A percentile compares a stretch with the other conserved stretches of the same genome.
Evolutionary conservation across 805 yeast species (phyloP).

Genomic region (Candida krabiensis): DNA sequence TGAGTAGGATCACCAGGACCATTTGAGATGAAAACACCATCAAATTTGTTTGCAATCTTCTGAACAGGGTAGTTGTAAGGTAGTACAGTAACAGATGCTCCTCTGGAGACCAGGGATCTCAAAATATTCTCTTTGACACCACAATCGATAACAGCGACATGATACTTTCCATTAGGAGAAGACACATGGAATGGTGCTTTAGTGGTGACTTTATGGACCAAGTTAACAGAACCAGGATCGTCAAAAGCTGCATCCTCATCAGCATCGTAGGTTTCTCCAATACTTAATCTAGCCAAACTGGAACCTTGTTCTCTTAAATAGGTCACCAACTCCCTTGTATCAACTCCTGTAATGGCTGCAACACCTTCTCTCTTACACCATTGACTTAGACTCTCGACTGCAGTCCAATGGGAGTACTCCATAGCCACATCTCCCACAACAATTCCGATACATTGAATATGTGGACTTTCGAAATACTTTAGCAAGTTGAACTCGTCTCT

Average conservation of each 20-base stretch:
- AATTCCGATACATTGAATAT: slow-evolving; percentile 91
- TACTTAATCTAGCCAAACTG: slow-evolving; percentile 82
- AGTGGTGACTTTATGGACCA: slow-evolving; percentile 92
- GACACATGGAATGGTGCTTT: slow-evolving; percentile 91
- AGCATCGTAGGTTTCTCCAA: slow-evolving; percentile 90
- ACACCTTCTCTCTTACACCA: slow-evolving; percentile 98
- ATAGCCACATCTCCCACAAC: slow-evolving; percentile 95
- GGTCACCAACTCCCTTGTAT: slow-evolving; percentile 91
- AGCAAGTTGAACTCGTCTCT: slow-evolving; percentile 84
- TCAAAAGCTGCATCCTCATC: slow-evolving; percentile 87
- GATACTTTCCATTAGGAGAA: slow-evolving; percentile 59
- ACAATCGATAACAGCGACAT: slow-evolving; percentile 93
- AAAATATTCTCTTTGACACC: slow-evolving; percentile 98
- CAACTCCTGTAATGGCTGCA: slow-evolving; percentile 95
- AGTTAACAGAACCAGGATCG: slow-evolving; percentile 86
- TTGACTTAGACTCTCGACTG: slow-evolving; percentile 89
- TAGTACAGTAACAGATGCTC: slow-evolving; percentile 94
- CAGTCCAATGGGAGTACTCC: slow-evolving; percentile 99
- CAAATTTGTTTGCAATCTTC: slow-evolving; percentile 86
- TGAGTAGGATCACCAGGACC: slow-evolving; percentile 99
- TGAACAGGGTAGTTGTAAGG: slow-evolving; percentile 95
- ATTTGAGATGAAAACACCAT: slow-evolving; percentile 91
- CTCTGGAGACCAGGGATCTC: slow-evolving; percentile 90
- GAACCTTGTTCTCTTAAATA: slow-evolving; percentile 96
- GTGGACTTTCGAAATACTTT: slow-evolving; percentile 89